These are phyloP conservation scores for Clitoria ternatea DNA, from an alignment of 306 rosid species.

Conservation along the genomic window DNA sequence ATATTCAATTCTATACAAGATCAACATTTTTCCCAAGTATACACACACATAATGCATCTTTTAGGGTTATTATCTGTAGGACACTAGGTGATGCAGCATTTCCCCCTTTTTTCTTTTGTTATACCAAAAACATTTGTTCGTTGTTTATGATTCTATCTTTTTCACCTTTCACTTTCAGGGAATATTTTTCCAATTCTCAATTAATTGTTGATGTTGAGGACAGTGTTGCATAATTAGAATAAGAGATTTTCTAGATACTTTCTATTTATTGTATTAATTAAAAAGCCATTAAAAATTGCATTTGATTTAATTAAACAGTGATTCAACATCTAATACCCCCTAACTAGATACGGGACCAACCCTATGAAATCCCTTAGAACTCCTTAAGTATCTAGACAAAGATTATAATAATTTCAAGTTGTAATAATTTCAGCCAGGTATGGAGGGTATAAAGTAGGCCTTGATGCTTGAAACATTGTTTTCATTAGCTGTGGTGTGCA, in stretches of 20 bases:
- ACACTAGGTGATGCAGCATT: conserved; percentile 3
- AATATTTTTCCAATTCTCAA: neutral
- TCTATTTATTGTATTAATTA: neutral
- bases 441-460: neutral
- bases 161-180: conserved; percentile 24
- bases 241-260: conserved; percentile 11
- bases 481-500: neutral
- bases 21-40: neutral
- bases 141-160: conserved; percentile 17
- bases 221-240: neutral
- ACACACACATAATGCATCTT: conserved; percentile 16
- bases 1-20: neutral
- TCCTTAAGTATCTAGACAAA: neutral
- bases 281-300: neutral
- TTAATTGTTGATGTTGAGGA: conserved; percentile 13
- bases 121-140: conserved; percentile 8
- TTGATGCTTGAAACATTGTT: neutral
- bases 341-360: conserved; percentile 21
- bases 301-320: neutral
- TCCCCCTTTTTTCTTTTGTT: neutral
- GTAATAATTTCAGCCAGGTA: conserved; percentile 6
- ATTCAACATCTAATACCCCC: conserved; percentile 11
- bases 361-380: neutral
- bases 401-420: neutral
- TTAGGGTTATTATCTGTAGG: conserved; percentile 14